Base-by-base conservation (phyloP, 2,329 filamentous ascomycete genomes). In the Didymellaceae sp. region DNA sequence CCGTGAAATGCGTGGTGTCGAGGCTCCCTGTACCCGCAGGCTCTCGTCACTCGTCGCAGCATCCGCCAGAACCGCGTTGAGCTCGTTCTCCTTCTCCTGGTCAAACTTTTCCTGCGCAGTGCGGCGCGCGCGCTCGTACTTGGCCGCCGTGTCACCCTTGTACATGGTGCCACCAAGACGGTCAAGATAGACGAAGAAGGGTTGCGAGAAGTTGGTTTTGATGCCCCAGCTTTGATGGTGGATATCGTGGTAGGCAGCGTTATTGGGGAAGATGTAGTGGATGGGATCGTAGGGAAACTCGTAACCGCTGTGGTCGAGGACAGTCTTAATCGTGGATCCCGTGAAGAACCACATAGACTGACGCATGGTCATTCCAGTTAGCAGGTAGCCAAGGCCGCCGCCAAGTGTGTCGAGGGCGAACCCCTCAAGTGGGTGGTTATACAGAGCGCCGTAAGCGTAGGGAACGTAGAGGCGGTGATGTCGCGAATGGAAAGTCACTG, bases 141-240 rank as follows among this genome's bases (percentile, higher is more conserved):
- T 78, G 26, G 79, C 77, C 57, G 75, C 78, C 26, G 82, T 82
- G 65, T 84, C 85, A 58, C 78, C 86, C 52, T 82, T 85, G 86
- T 91, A 97, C 74, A 85, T 88, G 18, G 94, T 99, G 42, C 87
- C 86, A 17, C 96, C 79, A 21, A 91, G 68, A 37, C 83, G 81
- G 72, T 99, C 94, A 91, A 94, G 97, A 76, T 97, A 91, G 38
- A 89, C 97, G 77, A 97, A 97, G 77, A 92, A 95, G 3, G 90
- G 90, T 74, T 95, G 90, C 5, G 87, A 88, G 73, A 91, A 95
- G 76, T 95, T 95, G 58, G 88, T 89, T 82, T 97, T 99, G 81
- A 99, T 96, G 49, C 94, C 94, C 92, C 93, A 97, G 75, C 90
- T 95, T 76, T 99, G 94, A 77, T 99, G 94, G 75, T 99, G 94